Evolutionary conservation across 108 stramenopile species (phyloP).

Genomic region (Nitzschia putrida): DNA sequence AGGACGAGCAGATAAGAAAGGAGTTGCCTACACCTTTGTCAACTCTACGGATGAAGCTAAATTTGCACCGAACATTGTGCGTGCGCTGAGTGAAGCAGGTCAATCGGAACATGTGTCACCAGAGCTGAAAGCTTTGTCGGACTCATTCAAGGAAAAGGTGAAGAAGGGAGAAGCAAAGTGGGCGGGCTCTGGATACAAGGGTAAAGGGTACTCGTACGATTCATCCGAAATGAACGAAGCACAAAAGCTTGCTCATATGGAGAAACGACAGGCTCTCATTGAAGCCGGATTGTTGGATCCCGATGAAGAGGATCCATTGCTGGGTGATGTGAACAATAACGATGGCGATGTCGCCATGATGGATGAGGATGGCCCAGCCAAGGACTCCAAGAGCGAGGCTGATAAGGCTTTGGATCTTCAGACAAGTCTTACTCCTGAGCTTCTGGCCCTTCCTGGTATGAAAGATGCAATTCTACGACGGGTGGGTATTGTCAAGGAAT

Average conservation of each 20-base stretch:
- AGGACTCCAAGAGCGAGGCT: slow-evolving; percentile 24
- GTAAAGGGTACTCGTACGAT: slow-evolving; percentile 96
- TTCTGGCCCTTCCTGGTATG: slow-evolving; percentile 86
- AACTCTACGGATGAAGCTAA: slow-evolving; percentile 91
- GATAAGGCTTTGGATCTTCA: slow-evolving; percentile 50
- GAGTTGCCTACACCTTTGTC: slow-evolving; percentile 96
- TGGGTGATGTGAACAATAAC: slow-evolving; percentile 25
- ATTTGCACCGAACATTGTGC: slow-evolving; percentile 91
- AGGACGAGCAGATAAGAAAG: slow-evolving; percentile 92
- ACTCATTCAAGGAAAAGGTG: slow-evolving; percentile 91
- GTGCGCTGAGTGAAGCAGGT: slow-evolving; percentile 90
- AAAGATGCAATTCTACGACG: slow-evolving; percentile 78
- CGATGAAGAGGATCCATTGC: slow-evolving; percentile 65
- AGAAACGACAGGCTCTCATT: slow-evolving; percentile 89
- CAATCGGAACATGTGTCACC: slow-evolving; percentile 86
- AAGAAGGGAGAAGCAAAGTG: slow-evolving; percentile 90
- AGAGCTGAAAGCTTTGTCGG: slow-evolving; percentile 85
- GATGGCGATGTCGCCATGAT: slow-evolving; percentile 24
- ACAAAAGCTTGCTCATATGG: slow-evolving; percentile 83
- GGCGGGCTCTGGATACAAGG: slow-evolving; percentile 93
- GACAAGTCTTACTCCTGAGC: slow-evolving; percentile 72
- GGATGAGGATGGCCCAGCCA: neutral
- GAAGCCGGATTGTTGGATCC: slow-evolving; percentile 87
- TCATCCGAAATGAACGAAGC: slow-evolving; percentile 92
- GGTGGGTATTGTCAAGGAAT: slow-evolving; percentile 63